Evolutionary conservation across 768 basidiomycete genomes (phyloP).

Genomic region (Melanogaster broomeanus): DNA sequence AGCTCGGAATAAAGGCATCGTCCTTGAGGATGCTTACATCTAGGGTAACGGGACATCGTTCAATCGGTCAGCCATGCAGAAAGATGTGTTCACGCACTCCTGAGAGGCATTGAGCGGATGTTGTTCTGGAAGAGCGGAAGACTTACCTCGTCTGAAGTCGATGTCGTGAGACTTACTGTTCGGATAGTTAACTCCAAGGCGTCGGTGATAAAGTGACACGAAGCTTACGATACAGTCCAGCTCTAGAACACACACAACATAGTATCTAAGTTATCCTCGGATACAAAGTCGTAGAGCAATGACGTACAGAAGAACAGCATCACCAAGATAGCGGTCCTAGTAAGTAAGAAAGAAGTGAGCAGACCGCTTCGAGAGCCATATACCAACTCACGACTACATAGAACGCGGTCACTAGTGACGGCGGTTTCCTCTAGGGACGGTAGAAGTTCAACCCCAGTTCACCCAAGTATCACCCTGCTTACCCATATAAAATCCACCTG

Average conservation of each 20-base stretch:
- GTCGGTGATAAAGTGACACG: background rate
- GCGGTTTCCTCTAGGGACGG: constrained; percentile 22
- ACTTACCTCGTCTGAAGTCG: constrained; percentile 20
- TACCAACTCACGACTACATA: constrained; percentile 25
- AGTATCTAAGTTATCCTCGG: too few relatives aligned
- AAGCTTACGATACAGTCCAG: constrained; percentile 20
- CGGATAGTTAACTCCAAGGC: background rate
- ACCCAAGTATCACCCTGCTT: background rate
- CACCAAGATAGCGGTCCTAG: constrained; percentile 35
- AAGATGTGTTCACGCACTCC: constrained; percentile 21
- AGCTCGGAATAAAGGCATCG: background rate
- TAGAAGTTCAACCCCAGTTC: background rate
- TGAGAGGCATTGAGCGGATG: constrained; percentile 7
- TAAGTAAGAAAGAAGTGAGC: background rate
- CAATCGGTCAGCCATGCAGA: background rate
- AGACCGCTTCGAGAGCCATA: background rate
- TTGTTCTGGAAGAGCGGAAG: background rate
- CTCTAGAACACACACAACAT: constrained; percentile 5
- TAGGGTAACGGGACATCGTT: background rate
- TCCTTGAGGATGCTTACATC: constrained; percentile 17
- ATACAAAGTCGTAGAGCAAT: background rate
- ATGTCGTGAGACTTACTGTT: constrained; percentile 22
- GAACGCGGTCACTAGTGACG: constrained; percentile 24
- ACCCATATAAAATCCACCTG: constrained; percentile 36
- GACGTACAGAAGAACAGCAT: constrained; percentile 30